Base-by-base conservation (phyloP, 1,284 basidiomycete species). In the Caloboletus firmus region DNA sequence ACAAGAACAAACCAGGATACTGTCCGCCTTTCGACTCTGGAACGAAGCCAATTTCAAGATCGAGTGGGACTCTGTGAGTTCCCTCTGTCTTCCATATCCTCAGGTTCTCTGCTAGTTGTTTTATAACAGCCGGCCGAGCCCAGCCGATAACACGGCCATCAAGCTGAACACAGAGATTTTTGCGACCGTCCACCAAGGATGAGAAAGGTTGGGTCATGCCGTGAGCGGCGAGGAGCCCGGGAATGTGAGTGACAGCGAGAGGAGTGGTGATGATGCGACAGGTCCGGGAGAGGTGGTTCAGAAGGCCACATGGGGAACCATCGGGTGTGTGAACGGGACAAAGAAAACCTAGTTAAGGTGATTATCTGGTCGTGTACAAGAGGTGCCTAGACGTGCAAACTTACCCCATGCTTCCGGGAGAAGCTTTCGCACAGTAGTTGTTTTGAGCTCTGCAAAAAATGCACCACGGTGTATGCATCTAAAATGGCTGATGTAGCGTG, bases 321-420 rank as follows among this genome's bases (percentile, higher is more conserved):
- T 99, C 97, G 28, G 97, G 97, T 3, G 97, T 99, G 71, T 99
- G 97, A 9, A 99, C 97, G 17, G 97, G 97, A 67, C 97, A 99
- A 11, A 99, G 76, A 80, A 99, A 99, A 52, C 96, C 91, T 92
- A 52, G 26, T 39, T 5, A 46, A 18, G 51, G 37, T 53, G 20
- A 52, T 51, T 39, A 51, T 60, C 15, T 66, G 51, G 41, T 43
- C 7, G 26, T 11, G 11, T 40, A 44, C 15, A 34, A n/a, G 2
- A 48, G 12, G 24, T 36, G 22, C 41, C 53, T 12, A 20, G 41
- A 49, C 36, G 32, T 18, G 34, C 15, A 3, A 12, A 69, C 81
- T 61, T 65, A 91, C 91, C 96, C 97, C 97, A 99, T 35, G 97
- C 93, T 76, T 99, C 97, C 13, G 97, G 97, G 20, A 99, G 78